Evolutionary conservation across 2,329 filamentous ascomycete species (phyloP).

Genomic region (Fusarium sp.): DNA sequence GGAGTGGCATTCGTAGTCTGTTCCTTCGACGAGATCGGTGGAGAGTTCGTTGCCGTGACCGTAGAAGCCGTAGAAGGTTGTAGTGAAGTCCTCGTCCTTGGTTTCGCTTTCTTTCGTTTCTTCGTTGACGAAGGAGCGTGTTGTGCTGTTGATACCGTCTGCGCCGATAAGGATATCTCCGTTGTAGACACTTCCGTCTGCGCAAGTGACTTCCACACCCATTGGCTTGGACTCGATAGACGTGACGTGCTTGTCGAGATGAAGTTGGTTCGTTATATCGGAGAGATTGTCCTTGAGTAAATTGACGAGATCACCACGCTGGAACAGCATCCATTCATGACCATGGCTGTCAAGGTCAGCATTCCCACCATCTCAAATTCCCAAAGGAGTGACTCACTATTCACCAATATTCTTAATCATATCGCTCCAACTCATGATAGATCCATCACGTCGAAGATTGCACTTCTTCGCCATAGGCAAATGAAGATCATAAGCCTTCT

Average conservation of each 20-base stretch:
- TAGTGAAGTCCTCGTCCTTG: slow-evolving; percentile 3
- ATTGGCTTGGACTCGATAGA: neutral
- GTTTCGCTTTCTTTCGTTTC: neutral
- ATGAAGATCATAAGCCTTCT: neutral
- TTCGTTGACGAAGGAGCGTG: slow-evolving; percentile 8
- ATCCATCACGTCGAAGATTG: slow-evolving; percentile 17
- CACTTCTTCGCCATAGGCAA: slow-evolving; percentile 27
- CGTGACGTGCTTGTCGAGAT: slow-evolving; percentile 24
- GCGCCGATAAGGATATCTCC: slow-evolving; percentile 33
- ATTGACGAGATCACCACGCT: slow-evolving; percentile 28
- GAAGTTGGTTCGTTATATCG: neutral
- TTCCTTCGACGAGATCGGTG: neutral
- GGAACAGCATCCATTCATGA: slow-evolving; percentile 35
- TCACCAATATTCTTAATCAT: slow-evolving; percentile 25
- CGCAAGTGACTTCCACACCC: slow-evolving; percentile 22
- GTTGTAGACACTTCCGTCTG: slow-evolving; percentile 15
- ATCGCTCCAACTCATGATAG: slow-evolving; percentile 23
- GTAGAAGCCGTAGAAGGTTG: slow-evolving; percentile 28
- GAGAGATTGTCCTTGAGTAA: slow-evolving; percentile 22
- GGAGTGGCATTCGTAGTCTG: slow-evolving; percentile 22
- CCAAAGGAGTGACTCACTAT: too few relatives aligned
- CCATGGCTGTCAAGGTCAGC: slow-evolving; percentile 11
- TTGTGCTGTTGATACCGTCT: slow-evolving; percentile 35
- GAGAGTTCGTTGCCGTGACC: slow-evolving; percentile 9
- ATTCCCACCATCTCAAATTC: too few relatives aligned